Base-by-base conservation (phyloP, 2,329 filamentous ascomycete species). In the Dactylellina cionopaga region DNA sequence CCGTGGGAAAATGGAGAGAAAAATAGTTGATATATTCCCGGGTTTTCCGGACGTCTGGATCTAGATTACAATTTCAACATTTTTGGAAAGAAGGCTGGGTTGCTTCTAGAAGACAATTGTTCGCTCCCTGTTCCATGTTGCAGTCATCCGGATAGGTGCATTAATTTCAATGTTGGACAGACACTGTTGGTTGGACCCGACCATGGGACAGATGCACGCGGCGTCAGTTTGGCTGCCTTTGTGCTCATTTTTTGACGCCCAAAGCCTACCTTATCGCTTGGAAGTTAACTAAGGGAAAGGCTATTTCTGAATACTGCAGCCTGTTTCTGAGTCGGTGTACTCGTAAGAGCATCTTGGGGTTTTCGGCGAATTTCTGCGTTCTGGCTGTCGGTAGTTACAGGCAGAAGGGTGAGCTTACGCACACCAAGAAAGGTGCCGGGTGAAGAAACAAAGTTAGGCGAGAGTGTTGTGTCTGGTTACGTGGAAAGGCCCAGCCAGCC, bases 351-450 rank as follows among this genome's bases (percentile, higher is more conserved):
- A n/a, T 54, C 13, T n/a, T 17, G 19, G 29, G 17, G 37, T 15
- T n/a, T n/a, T n/a, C n/a, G n/a, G 33, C 13, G 17, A 33, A 22
- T 43, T 66, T 51, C 24, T 60, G 55, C 55, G 47, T 37, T 47
- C 55, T 60, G 41, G 29, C 15, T 17, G 39, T 22, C 10, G 31
- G 29, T n/a, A 22, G 62, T 27, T 27, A 31, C 44, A 70, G 65
- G 65, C 65, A 70, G 65, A 70, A 70, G 56, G n/a, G 47, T 13
- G 7, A 37, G 65, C 65, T 70, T 60, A 70, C 65, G 65, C 56
- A 49, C 37, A 29, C 56, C 22, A 37, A 27, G 44, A 37, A 17
- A 37, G 22, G 49, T 35, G 43, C 41, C 51, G 56, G 44, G 1
- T 15, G 2, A 19, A 35, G 27, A 51, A 51, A 41, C 43, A 66